Evolutionary conservation across 2,329 filamentous ascomycete species (phyloP).

Genomic region (Cryphonectria japonica): DNA sequence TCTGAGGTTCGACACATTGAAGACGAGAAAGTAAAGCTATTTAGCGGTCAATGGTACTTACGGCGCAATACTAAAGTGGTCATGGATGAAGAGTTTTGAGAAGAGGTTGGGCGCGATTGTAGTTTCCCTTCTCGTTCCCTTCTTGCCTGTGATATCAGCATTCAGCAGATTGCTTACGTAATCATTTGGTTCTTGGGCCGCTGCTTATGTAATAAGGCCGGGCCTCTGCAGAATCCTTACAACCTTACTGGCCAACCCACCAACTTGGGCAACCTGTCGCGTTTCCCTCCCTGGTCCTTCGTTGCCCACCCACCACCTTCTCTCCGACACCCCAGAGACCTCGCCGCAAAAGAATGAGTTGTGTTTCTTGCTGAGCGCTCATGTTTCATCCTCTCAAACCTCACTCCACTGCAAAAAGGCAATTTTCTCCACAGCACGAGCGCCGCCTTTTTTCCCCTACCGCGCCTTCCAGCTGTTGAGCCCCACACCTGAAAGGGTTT

Average conservation of each 20-base stretch:
- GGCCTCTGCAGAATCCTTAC: background rate
- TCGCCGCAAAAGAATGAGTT: background rate
- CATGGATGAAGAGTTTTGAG: too few relatives aligned
- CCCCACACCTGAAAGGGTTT: background rate
- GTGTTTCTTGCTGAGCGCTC: background rate
- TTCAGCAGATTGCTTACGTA: background rate
- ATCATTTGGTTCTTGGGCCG: background rate
- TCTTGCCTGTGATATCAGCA: too few relatives aligned
- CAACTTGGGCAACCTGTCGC: background rate
- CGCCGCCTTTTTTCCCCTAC: background rate
- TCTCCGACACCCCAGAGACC: background rate
- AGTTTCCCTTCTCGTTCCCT: too few relatives aligned
- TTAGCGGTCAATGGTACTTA: too few relatives aligned
- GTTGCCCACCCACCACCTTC: background rate
- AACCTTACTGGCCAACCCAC: background rate
- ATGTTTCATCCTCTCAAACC: background rate
- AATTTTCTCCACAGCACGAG: background rate
- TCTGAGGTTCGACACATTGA: too few relatives aligned
- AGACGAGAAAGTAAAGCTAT: too few relatives aligned
- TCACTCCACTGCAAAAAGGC: background rate
- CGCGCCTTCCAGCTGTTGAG: background rate
- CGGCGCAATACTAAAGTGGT: too few relatives aligned
- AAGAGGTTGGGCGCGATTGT: too few relatives aligned
- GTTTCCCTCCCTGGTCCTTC: background rate
- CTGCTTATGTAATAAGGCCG: background rate